Evolutionary conservation across 2,329 filamentous ascomycete genomes (phyloP), one percentile per base, ranked within the genome.

Genomic region (Stachybotrys chlorohalonatus): DNA sequence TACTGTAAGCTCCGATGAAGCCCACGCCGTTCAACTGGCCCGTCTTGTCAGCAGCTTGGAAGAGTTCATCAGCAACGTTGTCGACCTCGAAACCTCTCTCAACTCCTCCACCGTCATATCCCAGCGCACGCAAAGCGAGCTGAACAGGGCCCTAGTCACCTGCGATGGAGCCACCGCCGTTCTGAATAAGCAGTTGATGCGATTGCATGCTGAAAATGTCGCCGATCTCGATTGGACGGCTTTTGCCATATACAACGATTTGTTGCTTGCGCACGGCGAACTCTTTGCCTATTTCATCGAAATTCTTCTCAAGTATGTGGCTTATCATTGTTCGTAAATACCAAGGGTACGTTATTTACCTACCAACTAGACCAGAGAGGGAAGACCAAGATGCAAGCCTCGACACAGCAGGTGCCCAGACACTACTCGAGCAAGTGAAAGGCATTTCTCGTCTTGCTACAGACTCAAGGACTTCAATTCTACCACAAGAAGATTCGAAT

Each of bases 121-220:
- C 5, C 54, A 55, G n/a, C 56, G 55, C 5, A 47, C 71, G 45
- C 70, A 70, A 52, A 60, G 57, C 0, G 58, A 62, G 8, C 53
- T 71, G 30, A 62, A 60, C 52, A 58, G 62, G 11, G 62, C 59
- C 9, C 57, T 72, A 1, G 56, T 56, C 24, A 61, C 58, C 6
- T 71, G 69, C 50, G 67, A 70, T 55, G 59, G 55, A 5, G 58
- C 62, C 5, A 58, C 60, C 17, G 68, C 65, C 1, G 60, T 60
- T 15, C 51, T 71, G 45, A 64, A 66, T 47, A 71, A 71, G 57
- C 69, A 72, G 61, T 52, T 68, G 0, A 64, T 67, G 63, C 62
- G 68, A 5, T 54, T 72, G 52, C 63, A 65, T 36, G 54, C 60
- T 0, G 59, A 63, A 17, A 66, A 60, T 17, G 54, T 65, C 30